Percentiles rank a stretch among this genome's conserved stretches.
phyloP scores from a whole-genome alignment of 257 asterid genomes.

The Ilex aquifolium region DNA sequence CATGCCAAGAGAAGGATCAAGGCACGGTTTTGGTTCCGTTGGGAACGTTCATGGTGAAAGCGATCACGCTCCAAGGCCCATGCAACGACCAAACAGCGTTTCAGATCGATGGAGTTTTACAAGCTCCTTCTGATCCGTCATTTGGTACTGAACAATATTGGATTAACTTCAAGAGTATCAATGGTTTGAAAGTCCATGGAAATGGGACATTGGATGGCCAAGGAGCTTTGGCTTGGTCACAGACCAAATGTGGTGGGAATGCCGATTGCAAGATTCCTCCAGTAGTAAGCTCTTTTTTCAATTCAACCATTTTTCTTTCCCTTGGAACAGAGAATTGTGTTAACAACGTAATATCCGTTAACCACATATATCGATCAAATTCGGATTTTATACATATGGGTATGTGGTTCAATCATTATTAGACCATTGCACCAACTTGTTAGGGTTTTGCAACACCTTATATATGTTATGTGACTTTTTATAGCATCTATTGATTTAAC shows the following conservation, averaged over 20 bases:
- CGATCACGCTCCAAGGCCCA: conserved; percentile 8
- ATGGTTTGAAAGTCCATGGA: conserved; percentile 7
- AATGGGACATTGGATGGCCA: conserved; percentile 16
- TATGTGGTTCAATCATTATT: too few species aligned
- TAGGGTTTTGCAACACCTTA: too few species aligned
- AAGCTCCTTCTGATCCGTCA: conserved; percentile 1
- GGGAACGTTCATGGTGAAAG: conserved; percentile 11
- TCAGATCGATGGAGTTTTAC: background rate
- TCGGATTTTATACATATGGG: too few species aligned
- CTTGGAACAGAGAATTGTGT: too few species aligned
- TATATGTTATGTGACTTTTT: too few species aligned
- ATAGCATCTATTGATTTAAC: too few species aligned
- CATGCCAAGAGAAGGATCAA: conserved; percentile 8
- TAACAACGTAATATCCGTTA: too few species aligned
- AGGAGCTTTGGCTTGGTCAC: conserved; percentile 14
- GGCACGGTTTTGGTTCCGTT: conserved; percentile 8
- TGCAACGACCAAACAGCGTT: conserved; percentile 10
- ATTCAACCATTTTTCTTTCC: background rate
- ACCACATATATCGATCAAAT: too few species aligned
- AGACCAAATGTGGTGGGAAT: background rate
- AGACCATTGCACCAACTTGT: too few species aligned
- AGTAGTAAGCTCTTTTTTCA: background rate
- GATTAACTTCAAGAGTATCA: conserved; percentile 3
- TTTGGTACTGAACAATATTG: background rate
- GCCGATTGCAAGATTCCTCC: conserved; percentile 4